Evolutionary conservation across 2,329 filamentous ascomycete species (phyloP).

Genomic region (Phialophora verrucosa): DNA sequence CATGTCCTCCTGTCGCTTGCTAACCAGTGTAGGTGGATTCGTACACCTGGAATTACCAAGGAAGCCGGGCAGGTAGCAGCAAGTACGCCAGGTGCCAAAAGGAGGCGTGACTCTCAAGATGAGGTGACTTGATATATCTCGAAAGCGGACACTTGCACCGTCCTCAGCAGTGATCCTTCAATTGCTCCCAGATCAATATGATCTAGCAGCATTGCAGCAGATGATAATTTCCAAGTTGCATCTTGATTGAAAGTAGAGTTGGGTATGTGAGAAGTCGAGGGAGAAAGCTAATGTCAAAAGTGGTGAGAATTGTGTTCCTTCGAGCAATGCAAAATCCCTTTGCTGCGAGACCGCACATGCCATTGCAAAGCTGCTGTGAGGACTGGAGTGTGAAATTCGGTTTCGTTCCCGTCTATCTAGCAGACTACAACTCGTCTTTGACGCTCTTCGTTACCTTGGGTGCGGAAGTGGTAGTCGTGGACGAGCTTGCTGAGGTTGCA

Average conservation of each 20-base stretch:
- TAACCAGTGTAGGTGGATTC: background rate
- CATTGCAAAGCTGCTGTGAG: background rate
- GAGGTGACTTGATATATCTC: background rate
- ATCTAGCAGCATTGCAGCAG: background rate
- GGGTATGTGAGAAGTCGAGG: background rate
- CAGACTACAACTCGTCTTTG: constrained; percentile 42
- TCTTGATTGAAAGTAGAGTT: background rate
- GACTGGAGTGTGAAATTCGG: background rate
- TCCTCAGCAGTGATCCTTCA: background rate
- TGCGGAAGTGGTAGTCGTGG: constrained; percentile 21
- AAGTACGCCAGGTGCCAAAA: background rate
- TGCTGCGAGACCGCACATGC: background rate
- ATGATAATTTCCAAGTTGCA: background rate
- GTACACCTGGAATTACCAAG: background rate
- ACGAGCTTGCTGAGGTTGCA: constrained; percentile 6
- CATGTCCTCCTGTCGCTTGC: background rate
- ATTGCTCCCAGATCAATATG: background rate
- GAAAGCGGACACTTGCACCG: background rate
- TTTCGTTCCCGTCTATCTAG: constrained; percentile 8
- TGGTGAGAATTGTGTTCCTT: background rate
- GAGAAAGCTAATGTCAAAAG: background rate
- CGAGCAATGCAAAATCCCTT: background rate
- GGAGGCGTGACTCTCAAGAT: background rate
- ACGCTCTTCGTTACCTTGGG: constrained; percentile 22
- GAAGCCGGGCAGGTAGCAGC: background rate